A percentile compares a stretch with the other conserved stretches of the same genome.
Evolutionary conservation across 371 early-diverging fungal species (phyloP).

Genomic region (Mucor lusitanicus): DNA sequence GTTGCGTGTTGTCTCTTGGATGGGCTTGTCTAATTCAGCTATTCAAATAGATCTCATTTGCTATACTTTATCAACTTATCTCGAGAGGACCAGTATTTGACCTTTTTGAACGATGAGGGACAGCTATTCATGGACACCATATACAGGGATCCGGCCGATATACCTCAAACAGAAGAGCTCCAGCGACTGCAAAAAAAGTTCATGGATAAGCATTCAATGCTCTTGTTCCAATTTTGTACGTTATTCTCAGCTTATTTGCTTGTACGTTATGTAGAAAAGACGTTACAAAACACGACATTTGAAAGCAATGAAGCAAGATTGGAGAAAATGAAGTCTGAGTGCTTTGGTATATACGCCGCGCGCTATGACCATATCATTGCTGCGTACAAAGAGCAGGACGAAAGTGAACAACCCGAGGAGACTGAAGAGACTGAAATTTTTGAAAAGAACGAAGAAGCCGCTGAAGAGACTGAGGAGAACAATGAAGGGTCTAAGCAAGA

Average conservation of each 20-base stretch:
- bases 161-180: not conserved
- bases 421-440: not conserved
- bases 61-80: not conserved
- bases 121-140: not conserved
- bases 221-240: not conserved
- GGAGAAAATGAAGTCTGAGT: not conserved
- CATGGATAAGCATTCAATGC: not conserved
- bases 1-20: not conserved
- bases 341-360: not conserved
- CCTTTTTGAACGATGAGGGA: not conserved
- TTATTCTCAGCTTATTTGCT: not conserved
- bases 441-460: not conserved
- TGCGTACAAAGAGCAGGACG: not conserved
- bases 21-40: not conserved
- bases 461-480: not conserved
- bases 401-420: not conserved
- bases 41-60: not conserved
- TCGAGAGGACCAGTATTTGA: constrained; percentile 2
- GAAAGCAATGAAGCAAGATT: not conserved
- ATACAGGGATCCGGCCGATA: not conserved
- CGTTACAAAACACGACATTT: not conserved
- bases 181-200: not conserved
- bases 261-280: not conserved
- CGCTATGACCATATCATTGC: not conserved
- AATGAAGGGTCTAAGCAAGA: not conserved